Percentiles rank a stretch among this genome's conserved stretches.
Conservation (phyloP, 1,284 basidiomycete species). For the Calocybe gambosa region DNA sequence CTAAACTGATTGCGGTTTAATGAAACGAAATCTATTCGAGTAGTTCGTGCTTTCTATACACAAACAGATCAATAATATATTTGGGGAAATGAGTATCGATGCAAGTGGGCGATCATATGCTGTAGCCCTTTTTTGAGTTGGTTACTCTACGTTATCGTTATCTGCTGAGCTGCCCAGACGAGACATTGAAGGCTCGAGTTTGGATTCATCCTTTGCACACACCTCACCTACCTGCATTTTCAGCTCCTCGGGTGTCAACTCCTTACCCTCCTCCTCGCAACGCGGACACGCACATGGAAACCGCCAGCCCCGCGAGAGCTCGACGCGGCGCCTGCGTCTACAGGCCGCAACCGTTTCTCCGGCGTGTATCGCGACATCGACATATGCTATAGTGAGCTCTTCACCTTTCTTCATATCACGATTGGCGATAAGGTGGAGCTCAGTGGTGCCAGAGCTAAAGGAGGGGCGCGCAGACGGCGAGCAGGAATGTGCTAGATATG, state of each 20-base stretch:
- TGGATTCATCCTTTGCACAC: slow-evolving; percentile 45
- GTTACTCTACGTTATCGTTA: slow-evolving; percentile 11
- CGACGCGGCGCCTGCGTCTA: slow-evolving; percentile 56
- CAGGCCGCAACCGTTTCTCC: slow-evolving; percentile 50
- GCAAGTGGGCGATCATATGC: too few species aligned
- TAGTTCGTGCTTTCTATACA: not conserved
- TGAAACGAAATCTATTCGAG: not conserved
- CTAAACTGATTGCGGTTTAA: not conserved
- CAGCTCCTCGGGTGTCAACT: slow-evolving; percentile 28
- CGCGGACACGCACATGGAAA: slow-evolving; percentile 67
- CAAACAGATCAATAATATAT: not conserved
- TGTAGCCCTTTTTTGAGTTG: not conserved
- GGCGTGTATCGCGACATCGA: slow-evolving; percentile 52
- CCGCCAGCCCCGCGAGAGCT: slow-evolving; percentile 74
- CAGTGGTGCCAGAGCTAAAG: slow-evolving; percentile 54
- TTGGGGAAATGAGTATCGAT: too few species aligned
- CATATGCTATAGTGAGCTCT: slow-evolving; percentile 66
- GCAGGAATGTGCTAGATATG: slow-evolving; percentile 75
- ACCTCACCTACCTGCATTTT: slow-evolving; percentile 31
- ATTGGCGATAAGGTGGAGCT: slow-evolving; percentile 62
- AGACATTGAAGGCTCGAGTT: slow-evolving; percentile 38
- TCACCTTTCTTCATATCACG: slow-evolving; percentile 65
- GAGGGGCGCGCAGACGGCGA: slow-evolving; percentile 55
- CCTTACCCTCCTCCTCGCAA: slow-evolving; percentile 49
- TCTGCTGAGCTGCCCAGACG: slow-evolving; percentile 9